phyloP scores from a whole-genome alignment of 164 flowering plant species.

The Stephania yunnanensis region DNA sequence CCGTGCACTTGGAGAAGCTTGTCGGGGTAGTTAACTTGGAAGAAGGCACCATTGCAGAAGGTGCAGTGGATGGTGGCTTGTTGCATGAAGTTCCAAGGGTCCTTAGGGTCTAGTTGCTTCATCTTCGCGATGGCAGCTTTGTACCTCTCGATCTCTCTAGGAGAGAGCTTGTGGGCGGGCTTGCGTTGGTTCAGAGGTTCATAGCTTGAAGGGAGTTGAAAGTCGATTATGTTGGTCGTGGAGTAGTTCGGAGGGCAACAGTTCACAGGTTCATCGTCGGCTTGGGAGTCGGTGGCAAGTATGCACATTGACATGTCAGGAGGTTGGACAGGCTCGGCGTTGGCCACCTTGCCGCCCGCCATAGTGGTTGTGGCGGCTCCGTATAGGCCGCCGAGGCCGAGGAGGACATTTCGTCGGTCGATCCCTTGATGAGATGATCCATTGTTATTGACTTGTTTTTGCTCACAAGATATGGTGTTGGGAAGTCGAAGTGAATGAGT shows the following conservation, averaged over 20 bases:
- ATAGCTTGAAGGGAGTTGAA: not conserved
- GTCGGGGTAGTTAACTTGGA: not conserved
- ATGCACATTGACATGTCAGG: slow-evolving; percentile 15
- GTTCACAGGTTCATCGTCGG: not conserved
- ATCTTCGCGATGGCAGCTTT: slow-evolving; percentile 12
- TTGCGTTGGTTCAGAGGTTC: slow-evolving; percentile 12
- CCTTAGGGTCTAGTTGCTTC: not conserved
- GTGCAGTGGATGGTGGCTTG: slow-evolving; percentile 17
- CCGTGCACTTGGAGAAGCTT: slow-evolving; percentile 13
- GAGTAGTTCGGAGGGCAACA: slow-evolving; percentile 13
- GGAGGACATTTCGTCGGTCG: slow-evolving; percentile 17
- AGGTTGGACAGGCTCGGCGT: slow-evolving; percentile 8
- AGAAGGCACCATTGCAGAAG: slow-evolving; percentile 10
- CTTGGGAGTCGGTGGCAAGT: slow-evolving; percentile 5
- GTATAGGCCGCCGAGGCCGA: slow-evolving; percentile 17
- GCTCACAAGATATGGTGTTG: slow-evolving; percentile 4
- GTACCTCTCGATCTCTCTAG: slow-evolving; percentile 10
- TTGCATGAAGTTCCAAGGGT: slow-evolving; percentile 13
- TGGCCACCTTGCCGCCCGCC: not conserved
- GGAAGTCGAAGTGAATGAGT: not conserved
- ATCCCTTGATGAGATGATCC: not conserved
- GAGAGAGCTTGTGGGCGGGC: slow-evolving; percentile 12
- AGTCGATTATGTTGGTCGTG: not conserved
- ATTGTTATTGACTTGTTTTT: not conserved
- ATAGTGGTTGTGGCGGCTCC: slow-evolving; percentile 11